phyloP scores from a whole-genome alignment of 2,329 filamentous ascomycete species.

The Neoscytalidium dimidiatum region DNA sequence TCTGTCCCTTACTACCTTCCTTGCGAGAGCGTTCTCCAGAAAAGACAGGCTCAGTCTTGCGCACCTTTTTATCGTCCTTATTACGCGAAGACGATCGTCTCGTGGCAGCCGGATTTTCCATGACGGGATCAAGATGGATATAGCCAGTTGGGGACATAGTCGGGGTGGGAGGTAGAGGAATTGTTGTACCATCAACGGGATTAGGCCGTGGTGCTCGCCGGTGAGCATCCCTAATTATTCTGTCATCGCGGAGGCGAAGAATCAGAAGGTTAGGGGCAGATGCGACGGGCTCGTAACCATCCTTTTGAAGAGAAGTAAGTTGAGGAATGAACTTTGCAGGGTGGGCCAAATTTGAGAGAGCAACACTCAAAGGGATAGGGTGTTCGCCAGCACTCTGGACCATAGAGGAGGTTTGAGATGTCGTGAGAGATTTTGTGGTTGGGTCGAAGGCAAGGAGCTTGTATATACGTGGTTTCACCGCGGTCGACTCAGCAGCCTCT shows the following conservation, averaged over 20 bases:
- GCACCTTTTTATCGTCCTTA: conserved; percentile 14
- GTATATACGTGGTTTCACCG: conserved; percentile 21
- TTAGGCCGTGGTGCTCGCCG: conserved; percentile 23
- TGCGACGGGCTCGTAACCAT: conserved; percentile 31
- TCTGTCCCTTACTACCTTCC: conserved; percentile 5
- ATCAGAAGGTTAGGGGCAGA: conserved; percentile 34
- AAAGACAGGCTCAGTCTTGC: conserved; percentile 16
- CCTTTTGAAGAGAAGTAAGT: conserved; percentile 23
- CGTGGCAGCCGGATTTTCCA: conserved; percentile 1
- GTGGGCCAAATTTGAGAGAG: conserved; percentile 2
- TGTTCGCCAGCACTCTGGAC: conserved; percentile 20
- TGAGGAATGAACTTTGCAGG: conserved; percentile 27
- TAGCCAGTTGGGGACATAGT: conserved; percentile 20
- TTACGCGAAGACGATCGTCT: neutral
- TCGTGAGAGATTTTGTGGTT: conserved; percentile 29
- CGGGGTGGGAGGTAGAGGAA: conserved; percentile 23
- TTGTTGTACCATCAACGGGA: conserved; percentile 38
- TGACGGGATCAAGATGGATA: conserved; percentile 18
- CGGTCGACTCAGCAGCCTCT: neutral
- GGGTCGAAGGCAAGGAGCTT: conserved; percentile 33
- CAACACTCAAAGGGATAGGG: conserved; percentile 22
- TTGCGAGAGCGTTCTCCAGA: conserved; percentile 2
- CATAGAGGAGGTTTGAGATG: conserved; percentile 16
- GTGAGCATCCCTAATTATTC: neutral
- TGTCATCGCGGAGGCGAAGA: conserved; percentile 26